Evolutionary conservation across 495 filamentous ascomycete species (phyloP), one percentile per base, ranked within the genome.

Genomic region (Chaetomium cochliodes): DNA sequence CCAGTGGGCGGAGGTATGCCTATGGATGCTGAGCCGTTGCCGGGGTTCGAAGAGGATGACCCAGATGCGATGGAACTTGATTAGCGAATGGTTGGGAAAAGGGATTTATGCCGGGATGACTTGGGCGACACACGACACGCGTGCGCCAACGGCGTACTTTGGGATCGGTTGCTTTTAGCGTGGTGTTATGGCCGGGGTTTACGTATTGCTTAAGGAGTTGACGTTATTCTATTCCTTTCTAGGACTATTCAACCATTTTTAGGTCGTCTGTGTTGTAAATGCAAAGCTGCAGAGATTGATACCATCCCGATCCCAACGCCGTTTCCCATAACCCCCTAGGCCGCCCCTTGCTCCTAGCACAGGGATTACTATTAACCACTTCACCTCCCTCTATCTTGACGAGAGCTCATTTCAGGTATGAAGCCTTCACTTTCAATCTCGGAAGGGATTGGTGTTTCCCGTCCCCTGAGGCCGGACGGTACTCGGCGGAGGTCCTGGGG

Each of bases 1-100:
- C 18, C 26, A 4, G 18, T 41, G 53, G 2, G 16, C n/a, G 55
- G 49, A 3, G 47, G 23, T 26, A 28, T 56, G 9, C 41, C 67
- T 0, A 50, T 54, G 65, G 65, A 56, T 30, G 39, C 56, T 51
- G 42, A 60, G 22, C 3, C n/a, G 42, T 41, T 53, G 44, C 18
- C 49, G 52, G 37, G 59, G 58, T 22, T 22, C 68, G 46, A 11
- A 50, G 46, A 78, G 44, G 65, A 77, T 44, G 84, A 89, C 71
- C 77, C 81, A 11, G 88, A 91, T 79, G 88, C 86, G 52, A 91
- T 91, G 88, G 88, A 91, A 58, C 78, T 90, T 42, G 88, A 85
- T 58, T 89, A 37, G 8, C 8, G 79, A 25, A 8, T 6, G 47
- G 15, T 16, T 8, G 44, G 25, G 53, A 28, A 1, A 7, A 16